These are phyloP conservation scores for Candida maltosa DNA, from an alignment of 805 yeast genomes.

Conservation along the genomic window DNA sequence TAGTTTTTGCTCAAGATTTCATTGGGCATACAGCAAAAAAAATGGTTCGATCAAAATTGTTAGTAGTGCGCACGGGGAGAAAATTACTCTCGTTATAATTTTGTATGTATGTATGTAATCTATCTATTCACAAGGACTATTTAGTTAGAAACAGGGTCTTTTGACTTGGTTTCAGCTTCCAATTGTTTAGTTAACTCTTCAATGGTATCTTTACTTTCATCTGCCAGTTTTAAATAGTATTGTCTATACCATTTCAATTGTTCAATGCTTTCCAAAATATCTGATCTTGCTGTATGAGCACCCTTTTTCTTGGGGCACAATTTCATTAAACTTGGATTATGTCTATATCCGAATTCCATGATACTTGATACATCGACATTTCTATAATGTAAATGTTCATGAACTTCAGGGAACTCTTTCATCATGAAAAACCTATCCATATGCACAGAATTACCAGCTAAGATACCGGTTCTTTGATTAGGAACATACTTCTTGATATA, in stretches of 20 bases:
- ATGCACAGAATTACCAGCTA: slow-evolving; percentile 92
- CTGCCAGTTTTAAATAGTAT: slow-evolving; percentile 48
- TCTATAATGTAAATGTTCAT: slow-evolving; percentile 65
- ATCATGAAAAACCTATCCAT: slow-evolving; percentile 85
- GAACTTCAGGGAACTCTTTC: slow-evolving; percentile 75
- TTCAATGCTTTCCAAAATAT: slow-evolving; percentile 82
- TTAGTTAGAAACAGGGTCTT: no score
- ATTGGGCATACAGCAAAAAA: no score
- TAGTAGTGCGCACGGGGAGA: no score
- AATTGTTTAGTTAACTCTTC: background rate
- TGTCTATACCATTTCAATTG: slow-evolving; percentile 78
- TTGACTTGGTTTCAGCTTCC: background rate
- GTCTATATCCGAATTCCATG: slow-evolving; percentile 76
- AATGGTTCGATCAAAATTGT: no score
- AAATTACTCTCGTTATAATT: no score
- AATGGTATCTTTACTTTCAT: background rate
- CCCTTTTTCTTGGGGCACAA: slow-evolving; percentile 60
- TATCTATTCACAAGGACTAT: no score
- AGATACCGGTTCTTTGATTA: slow-evolving; percentile 53
- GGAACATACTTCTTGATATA: slow-evolving; percentile 60
- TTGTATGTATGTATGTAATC: no score
- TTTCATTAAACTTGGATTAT: slow-evolving; percentile 60
- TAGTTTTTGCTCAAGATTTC: background rate
- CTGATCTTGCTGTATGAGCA: slow-evolving; percentile 84
- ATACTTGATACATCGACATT: slow-evolving; percentile 87